phyloP scores from a whole-genome alignment of 2,329 filamentous ascomycete genomes.

The Chrysosporium queenslandicum region DNA sequence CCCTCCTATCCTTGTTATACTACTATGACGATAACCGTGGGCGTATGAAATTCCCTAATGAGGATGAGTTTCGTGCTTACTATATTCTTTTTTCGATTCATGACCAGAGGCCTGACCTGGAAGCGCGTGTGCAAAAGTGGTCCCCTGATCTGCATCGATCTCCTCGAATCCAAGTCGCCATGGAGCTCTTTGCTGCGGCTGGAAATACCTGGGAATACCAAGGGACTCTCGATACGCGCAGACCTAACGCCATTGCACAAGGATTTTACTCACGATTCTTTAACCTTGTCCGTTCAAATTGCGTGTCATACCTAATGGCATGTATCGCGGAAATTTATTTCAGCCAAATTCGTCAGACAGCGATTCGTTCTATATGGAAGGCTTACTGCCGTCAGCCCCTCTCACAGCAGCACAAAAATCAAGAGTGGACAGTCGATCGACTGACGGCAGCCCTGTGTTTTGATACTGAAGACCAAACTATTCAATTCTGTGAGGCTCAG shows the following conservation, averaged over 20 bases:
- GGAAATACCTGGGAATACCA: slow-evolving; percentile 44
- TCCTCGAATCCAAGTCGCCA: slow-evolving; percentile 45
- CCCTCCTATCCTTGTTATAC: slow-evolving; percentile 51
- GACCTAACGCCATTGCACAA: slow-evolving; percentile 45
- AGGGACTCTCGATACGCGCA: slow-evolving; percentile 42
- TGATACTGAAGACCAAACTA: slow-evolving; percentile 46
- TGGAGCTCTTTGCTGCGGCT: slow-evolving; percentile 49
- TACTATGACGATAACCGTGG: slow-evolving; percentile 49
- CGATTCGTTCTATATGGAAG: slow-evolving; percentile 47
- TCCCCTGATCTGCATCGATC: slow-evolving; percentile 43
- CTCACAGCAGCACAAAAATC: slow-evolving; percentile 41
- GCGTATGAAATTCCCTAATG: slow-evolving; percentile 44
- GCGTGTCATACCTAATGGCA: slow-evolving; percentile 52
- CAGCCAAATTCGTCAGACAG: slow-evolving; percentile 47
- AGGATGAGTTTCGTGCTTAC: slow-evolving; percentile 56
- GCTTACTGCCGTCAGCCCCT: slow-evolving; percentile 41
- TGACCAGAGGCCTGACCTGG: slow-evolving; percentile 44
- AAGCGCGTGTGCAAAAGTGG: slow-evolving; percentile 50
- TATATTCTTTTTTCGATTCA: slow-evolving; percentile 49
- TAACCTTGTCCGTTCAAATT: slow-evolving; percentile 44
- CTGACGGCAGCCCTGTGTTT: slow-evolving; percentile 46
- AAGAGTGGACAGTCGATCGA: slow-evolving; percentile 48
- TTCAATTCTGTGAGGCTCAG: slow-evolving; percentile 45
- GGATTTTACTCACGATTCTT: slow-evolving; percentile 52
- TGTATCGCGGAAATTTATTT: slow-evolving; percentile 57